Evolutionary conservation across 179 eudicot genomes (phyloP).

Genomic region (Drosera spatulata): DNA sequence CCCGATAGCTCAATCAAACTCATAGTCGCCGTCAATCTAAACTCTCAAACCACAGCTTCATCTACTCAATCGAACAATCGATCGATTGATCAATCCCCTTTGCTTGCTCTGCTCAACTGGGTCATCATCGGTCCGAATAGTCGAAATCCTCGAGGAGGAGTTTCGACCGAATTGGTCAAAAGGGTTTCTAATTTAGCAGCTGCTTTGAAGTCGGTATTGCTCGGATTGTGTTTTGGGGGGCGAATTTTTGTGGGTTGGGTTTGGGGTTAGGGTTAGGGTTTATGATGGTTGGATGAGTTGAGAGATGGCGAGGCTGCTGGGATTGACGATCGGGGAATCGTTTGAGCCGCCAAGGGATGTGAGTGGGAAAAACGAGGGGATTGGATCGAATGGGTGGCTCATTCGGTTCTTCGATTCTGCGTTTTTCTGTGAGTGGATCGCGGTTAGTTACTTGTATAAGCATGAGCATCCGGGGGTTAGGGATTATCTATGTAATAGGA

Average conservation of each 20-base stretch:
- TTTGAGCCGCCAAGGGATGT: constrained; percentile 88
- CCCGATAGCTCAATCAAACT: not conserved
- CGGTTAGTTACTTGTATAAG: constrained; percentile 95
- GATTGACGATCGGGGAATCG: constrained; percentile 61
- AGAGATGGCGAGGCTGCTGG: constrained; percentile 72
- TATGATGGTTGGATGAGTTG: constrained; percentile 21
- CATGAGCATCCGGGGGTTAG: constrained; percentile 94
- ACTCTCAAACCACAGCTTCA: no score
- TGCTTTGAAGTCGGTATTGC: no score
- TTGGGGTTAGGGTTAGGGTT: constrained; percentile 1
- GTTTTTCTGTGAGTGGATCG: constrained; percentile 99
- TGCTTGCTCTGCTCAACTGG: no score
- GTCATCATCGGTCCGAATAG: no score
- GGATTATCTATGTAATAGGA: constrained; percentile 89
- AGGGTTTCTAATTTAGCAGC: no score
- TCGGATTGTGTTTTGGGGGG: not conserved
- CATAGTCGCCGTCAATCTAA: not conserved
- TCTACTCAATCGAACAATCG: no score
- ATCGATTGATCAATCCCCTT: no score
- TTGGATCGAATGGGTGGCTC: constrained; percentile 91
- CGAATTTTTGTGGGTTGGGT: constrained; percentile 4
- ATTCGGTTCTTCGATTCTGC: constrained; percentile 92
- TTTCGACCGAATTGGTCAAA: no score
- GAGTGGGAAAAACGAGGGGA: constrained; percentile 58
- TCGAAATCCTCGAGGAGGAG: no score